Base-by-base conservation (phyloP, 202 grass and related monocot species). In the Musa balbisiana region DNA sequence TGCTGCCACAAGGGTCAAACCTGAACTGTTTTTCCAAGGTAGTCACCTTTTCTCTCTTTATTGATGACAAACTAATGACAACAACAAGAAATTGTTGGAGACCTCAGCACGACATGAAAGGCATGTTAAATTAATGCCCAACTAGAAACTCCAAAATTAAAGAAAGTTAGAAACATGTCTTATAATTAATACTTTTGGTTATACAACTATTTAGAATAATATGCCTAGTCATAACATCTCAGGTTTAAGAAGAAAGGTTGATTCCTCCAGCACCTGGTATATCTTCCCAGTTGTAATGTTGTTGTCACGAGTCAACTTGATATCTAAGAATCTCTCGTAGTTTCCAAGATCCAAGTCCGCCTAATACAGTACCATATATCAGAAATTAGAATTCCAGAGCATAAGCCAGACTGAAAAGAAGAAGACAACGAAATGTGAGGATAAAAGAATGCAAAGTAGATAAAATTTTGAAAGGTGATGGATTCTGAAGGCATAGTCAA, bases 11-110 rank as follows among this genome's bases (percentile, higher is more conserved):
- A 65, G 51, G 73, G 60, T 67, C 77, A 82, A 72, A 90, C 92
- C 92, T 96, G 92, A 62, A 96, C 92, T 69, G 92, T 96, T 84
- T 87, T 92, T 81, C 90, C 93, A 79, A 97, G 78, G 80, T 92
- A 97, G 73, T 93, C 90, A 66, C 93, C 93, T 79, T 80, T 87
- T 83, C 93, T 91, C 80, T 92, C 90, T 82, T 89, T 97, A 79
- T 89, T 79, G 73, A 92, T 85, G 82, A 97, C 92, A 80, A 87
- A 87, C 92, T 96, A 85, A 69, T 75, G 73, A 78, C 53, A 79
- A 84, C 29, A 71, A 87, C 50, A 81, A 82, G 82, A 68, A 64
- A 69, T 59, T 62, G 17, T 49, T 75, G 55, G 73, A 49, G 23
- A 60, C 54, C 10, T 62, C 25, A 59, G 26, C 23, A 75, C 52